Evolutionary conservation across 2,329 filamentous ascomycete genomes (phyloP), one percentile per base, ranked within the genome.

Genomic region (Anisogramma anomala): DNA sequence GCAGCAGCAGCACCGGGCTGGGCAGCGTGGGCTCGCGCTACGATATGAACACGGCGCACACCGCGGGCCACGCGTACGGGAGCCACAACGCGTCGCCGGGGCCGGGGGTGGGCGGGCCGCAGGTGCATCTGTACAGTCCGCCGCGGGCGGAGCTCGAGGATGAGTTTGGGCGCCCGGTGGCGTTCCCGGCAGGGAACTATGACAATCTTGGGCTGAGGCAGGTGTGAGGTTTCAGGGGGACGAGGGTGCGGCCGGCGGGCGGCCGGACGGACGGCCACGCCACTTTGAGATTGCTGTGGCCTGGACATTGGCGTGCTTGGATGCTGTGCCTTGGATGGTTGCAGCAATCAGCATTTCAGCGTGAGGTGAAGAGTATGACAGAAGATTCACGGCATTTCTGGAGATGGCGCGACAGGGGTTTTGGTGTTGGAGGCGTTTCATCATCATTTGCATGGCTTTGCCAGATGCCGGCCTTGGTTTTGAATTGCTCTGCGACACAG

Each of bases 141-240:
- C 37, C 45, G 5, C 63, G 63, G 5, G 58, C 61, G 2, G 59
- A 61, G 4, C 57, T n/a, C n/a, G n/a, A 63, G 17, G 62, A 66
- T 15, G 62, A 63, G 20, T 71, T 67, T 47, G 58, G 62, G 38
- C 53, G 56, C 44, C 69, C 72, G 0, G 69, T 61, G 15, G 66
- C 70, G 40, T 80, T 79, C 54, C 75, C 76, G 2, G 57, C 60
- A 15, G 76, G 56, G 26, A 68, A 76, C 53, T 79, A 80, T 54
- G 38, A 41, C 38, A 41, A 41, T 10, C 34, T 41, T 23, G 38
- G 38, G 3, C 28, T 41, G 23, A 71, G 76, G 52, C 64, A 71
- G 46, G 66, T 62, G 45, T 61, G 58, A 53, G 22, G 22, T 23
- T 23, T 23, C 9, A n/a, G n/a, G n/a, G n/a, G 22, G 22, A 23